Evolutionary conservation across 257 asterid species (phyloP).

Genomic region (Gentiana dahurica): DNA sequence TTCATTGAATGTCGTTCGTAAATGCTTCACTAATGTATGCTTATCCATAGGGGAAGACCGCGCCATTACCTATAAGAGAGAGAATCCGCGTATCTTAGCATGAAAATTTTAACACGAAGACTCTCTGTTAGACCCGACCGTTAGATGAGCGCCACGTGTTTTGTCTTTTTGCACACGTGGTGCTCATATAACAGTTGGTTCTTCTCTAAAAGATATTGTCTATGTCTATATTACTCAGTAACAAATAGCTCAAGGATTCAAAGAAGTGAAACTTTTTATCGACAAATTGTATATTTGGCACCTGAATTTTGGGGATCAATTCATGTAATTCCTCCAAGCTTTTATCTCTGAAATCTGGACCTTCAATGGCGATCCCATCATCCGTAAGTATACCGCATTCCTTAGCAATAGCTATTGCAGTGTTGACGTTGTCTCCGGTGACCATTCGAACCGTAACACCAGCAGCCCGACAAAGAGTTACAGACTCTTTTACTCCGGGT

Average conservation of each 20-base stretch:
- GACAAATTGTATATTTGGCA: constrained; percentile 6
- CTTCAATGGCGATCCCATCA: constrained; percentile 88
- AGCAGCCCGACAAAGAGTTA: constrained; percentile 82
- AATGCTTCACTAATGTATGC: constrained; percentile 76
- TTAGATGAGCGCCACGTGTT: no score
- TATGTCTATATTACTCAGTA: no score
- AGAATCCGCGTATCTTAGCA: not conserved
- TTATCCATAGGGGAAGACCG: constrained; percentile 93
- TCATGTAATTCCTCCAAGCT: constrained; percentile 59
- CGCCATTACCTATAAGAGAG: constrained; percentile 67
- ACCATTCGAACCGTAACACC: constrained; percentile 92
- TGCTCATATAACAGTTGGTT: no score
- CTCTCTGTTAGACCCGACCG: no score
- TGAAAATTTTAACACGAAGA: no score
- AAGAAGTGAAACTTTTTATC: not conserved
- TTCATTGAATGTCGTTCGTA: constrained; percentile 76
- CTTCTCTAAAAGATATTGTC: no score
- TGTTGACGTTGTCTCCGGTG: constrained; percentile 87
- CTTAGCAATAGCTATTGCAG: constrained; percentile 88
- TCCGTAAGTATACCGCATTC: constrained; percentile 96
- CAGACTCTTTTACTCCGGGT: constrained; percentile 86
- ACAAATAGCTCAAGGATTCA: not conserved
- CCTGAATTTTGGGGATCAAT: constrained; percentile 84
- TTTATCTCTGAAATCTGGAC: constrained; percentile 78
- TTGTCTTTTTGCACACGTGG: no score